Evolutionary conservation across 2,329 filamentous ascomycete genomes (phyloP).

Genomic region (Penicillium sp.): DNA sequence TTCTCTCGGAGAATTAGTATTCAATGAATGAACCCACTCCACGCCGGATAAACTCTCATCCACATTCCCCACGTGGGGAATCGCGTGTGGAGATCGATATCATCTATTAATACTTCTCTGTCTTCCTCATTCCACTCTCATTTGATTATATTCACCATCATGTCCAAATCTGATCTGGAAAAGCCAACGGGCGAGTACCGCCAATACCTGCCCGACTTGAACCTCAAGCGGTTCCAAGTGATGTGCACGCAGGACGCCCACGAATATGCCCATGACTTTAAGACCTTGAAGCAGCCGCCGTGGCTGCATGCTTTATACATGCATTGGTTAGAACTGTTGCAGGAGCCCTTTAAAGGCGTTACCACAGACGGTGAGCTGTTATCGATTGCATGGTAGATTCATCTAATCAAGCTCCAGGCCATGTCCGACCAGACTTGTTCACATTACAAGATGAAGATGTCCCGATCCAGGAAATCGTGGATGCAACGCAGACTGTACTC

Average conservation of each 20-base stretch:
- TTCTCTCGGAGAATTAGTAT: too few species aligned
- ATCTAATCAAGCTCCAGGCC: constrained; percentile 36
- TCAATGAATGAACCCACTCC: too few species aligned
- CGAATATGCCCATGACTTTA: constrained; percentile 58
- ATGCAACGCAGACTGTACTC: constrained; percentile 46
- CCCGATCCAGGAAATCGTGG: constrained; percentile 53
- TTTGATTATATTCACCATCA: constrained; percentile 2
- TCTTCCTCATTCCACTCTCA: neutral
- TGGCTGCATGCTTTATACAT: constrained; percentile 60
- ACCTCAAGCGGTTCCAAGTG: constrained; percentile 54
- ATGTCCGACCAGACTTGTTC: constrained; percentile 51
- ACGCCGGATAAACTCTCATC: constrained; percentile 19
- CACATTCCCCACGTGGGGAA: constrained; percentile 23
- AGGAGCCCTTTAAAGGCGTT: constrained; percentile 65
- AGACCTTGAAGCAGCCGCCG: constrained; percentile 54
- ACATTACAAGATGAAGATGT: constrained; percentile 58
- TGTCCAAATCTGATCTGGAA: constrained; percentile 5
- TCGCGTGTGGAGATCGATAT: neutral
- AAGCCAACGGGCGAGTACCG: constrained; percentile 46
- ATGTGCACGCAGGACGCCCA: constrained; percentile 59
- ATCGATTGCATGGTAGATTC: neutral
- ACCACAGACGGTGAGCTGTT: constrained; percentile 57
- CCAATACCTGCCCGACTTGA: constrained; percentile 58
- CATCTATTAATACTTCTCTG: constrained; percentile 3
- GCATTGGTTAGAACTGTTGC: constrained; percentile 52